Conservation (phyloP, 768 basidiomycete genomes). For the Mrakia blollopis region DNA sequence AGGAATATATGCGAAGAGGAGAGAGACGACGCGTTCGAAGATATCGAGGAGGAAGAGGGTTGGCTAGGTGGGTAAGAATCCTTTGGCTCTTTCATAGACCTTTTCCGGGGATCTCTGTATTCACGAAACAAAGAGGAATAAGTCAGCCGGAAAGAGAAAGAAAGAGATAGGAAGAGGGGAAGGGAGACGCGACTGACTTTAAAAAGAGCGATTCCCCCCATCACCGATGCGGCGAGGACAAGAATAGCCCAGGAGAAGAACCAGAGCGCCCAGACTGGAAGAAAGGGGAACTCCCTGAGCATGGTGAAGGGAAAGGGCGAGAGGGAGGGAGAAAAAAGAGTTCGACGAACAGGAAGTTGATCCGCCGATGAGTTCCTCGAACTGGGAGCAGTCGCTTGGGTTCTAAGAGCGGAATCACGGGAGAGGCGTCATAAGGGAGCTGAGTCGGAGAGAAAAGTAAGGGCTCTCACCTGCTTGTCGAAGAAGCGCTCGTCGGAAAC, state of each 20-base stretch:
- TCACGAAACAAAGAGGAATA: neutral
- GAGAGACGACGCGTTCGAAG: too few species aligned
- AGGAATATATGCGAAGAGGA: too few species aligned
- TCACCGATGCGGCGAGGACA: conserved; percentile 67
- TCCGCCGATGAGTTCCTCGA: conserved; percentile 59
- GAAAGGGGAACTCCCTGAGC: too few species aligned
- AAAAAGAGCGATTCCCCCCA: conserved; percentile 78
- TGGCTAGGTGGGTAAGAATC: neutral
- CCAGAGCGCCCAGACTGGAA: conserved; percentile 71
- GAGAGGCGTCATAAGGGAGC: neutral
- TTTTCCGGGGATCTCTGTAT: neutral
- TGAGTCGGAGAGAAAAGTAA: neutral
- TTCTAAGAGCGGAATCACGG: neutral
- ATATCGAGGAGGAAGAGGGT: too few species aligned
- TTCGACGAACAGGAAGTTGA: conserved; percentile 40
- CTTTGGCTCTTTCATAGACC: neutral
- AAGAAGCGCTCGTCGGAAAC: conserved; percentile 80
- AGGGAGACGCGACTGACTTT: conserved; percentile 51
- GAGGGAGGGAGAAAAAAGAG: conserved; percentile 46
- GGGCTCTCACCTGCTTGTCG: neutral
- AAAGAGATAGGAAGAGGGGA: neutral
- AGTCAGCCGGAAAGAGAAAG: neutral
- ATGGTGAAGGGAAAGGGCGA: neutral
- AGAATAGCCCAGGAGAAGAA: conserved; percentile 78
- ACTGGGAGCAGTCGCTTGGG: conserved; percentile 53